Conservation (phyloP, 2,329 filamentous ascomycete genomes). For the Colletotrichum tropicale region DNA sequence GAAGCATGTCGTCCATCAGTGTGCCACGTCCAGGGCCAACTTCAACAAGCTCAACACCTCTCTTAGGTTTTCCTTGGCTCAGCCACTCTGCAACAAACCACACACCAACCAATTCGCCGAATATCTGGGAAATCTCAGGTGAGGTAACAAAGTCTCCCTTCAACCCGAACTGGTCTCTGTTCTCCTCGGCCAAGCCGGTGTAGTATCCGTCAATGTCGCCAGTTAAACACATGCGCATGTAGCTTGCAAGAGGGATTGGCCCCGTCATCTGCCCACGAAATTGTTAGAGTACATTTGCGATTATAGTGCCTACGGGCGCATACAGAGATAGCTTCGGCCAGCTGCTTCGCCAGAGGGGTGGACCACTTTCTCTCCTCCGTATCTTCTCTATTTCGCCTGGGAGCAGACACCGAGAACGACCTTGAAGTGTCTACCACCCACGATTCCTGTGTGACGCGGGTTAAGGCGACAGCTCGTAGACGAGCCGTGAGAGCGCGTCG, state of each 20-base stretch:
- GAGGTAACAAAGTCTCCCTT: conserved; percentile 97
- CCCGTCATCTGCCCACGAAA: conserved; percentile 66
- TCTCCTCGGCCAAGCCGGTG: conserved; percentile 71
- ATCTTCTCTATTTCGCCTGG: conserved; percentile 7
- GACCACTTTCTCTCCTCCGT: conserved; percentile 75
- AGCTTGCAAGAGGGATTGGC: conserved; percentile 88
- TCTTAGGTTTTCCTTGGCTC: conserved; percentile 76
- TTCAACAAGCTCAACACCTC: conserved; percentile 88
- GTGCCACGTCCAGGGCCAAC: conserved; percentile 94
- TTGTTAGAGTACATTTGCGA: background rate
- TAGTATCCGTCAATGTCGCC: conserved; percentile 93
- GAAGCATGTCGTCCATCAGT: conserved; percentile 93
- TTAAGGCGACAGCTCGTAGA: background rate
- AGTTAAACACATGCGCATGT: conserved; percentile 98
- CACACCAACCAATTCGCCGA: conserved; percentile 91
- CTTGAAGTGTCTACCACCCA: conserved; percentile 4
- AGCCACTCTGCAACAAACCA: conserved; percentile 99
- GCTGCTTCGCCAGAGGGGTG: conserved; percentile 86
- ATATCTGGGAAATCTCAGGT: conserved; percentile 96
- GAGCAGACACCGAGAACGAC: conserved; percentile 30
- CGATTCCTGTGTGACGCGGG: background rate
- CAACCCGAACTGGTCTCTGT: conserved; percentile 86
- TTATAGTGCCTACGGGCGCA: conserved; percentile 1
- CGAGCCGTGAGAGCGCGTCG: background rate
- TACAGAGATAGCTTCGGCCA: conserved; percentile 88